phyloP scores from a whole-genome alignment of 1,284 basidiomycete genomes.

The Malassezia equina region DNA sequence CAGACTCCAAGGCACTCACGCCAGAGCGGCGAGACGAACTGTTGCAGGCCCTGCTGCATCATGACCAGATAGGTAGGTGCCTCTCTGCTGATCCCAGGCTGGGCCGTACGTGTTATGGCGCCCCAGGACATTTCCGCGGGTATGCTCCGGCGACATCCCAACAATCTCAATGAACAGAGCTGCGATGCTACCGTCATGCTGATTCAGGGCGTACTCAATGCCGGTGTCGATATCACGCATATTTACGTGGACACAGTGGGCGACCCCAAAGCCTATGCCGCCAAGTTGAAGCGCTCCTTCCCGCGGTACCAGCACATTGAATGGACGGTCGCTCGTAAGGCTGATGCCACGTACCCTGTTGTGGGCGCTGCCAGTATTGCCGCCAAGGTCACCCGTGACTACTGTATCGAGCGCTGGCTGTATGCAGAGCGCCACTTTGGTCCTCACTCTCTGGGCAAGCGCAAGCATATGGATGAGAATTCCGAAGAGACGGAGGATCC shows the following conservation, averaged over 20 bases:
- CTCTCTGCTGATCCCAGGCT: conserved; percentile 50
- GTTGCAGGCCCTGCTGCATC: conserved; percentile 36
- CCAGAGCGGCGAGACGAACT: conserved; percentile 51
- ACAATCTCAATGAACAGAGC: conserved; percentile 84
- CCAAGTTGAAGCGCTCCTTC: conserved; percentile 26
- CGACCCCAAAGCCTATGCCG: conserved; percentile 70
- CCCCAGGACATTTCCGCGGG: conserved; percentile 82
- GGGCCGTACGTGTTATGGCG: conserved; percentile 71
- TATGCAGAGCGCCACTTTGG: conserved; percentile 49
- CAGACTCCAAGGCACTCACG: conserved; percentile 84
- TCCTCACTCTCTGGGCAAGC: conserved; percentile 16
- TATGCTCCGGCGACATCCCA: conserved; percentile 74
- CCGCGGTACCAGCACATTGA: conserved; percentile 46
- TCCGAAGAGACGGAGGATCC: background rate
- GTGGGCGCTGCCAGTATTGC: conserved; percentile 93
- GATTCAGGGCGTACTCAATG: conserved; percentile 69
- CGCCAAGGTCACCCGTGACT: conserved; percentile 89
- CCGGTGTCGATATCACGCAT: conserved; percentile 68
- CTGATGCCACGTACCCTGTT: conserved; percentile 88
- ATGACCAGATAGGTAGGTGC: conserved; percentile 16
- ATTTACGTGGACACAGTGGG: conserved; percentile 94
- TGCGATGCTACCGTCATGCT: conserved; percentile 81
- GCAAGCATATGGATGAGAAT: conserved; percentile 11
- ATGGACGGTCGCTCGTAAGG: conserved; percentile 84
- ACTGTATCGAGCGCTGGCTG: conserved; percentile 74